phyloP scores from a whole-genome alignment of 805 yeast genomes.

The Teunomyces atbi region DNA sequence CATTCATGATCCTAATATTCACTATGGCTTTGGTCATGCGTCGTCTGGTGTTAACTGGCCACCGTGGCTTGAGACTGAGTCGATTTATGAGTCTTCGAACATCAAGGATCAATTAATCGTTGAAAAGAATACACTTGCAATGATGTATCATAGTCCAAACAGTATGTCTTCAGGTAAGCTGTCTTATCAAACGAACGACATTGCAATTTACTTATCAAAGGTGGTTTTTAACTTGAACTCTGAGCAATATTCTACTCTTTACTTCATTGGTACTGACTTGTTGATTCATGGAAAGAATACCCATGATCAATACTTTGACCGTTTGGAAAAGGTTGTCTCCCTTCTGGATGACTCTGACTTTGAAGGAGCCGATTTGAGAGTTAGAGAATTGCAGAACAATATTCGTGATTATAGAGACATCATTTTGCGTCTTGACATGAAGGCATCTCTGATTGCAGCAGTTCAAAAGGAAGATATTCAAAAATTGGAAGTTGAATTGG shows the following conservation, averaged over 20 bases:
- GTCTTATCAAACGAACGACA: conserved; percentile 24
- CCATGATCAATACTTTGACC: conserved; percentile 34
- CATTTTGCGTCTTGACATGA: conserved; percentile 39
- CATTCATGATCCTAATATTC: conserved; percentile 14
- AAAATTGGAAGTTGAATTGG: conserved; percentile 32
- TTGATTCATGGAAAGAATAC: conserved; percentile 27
- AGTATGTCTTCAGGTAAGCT: conserved; percentile 39
- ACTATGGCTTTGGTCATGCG: conserved; percentile 11
- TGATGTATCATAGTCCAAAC: conserved; percentile 52
- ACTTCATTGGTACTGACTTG: conserved; percentile 34
- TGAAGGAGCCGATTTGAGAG: conserved; percentile 30
- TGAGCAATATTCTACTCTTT: conserved; percentile 36
- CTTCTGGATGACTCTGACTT: conserved; percentile 38
- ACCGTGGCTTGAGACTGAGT: conserved; percentile 80
- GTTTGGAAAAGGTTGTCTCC: conserved; percentile 37
- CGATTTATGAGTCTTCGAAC: conserved; percentile 35
- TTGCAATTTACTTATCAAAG: conserved; percentile 35
- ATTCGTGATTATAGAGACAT: conserved; percentile 33
- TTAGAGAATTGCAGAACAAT: conserved; percentile 27
- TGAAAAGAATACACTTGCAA: conserved; percentile 40
- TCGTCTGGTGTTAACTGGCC: conserved; percentile 66
- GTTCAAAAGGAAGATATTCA: conserved; percentile 19
- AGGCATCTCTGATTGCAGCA: conserved; percentile 21
- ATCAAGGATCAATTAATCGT: conserved; percentile 27
- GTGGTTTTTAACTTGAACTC: conserved; percentile 39